Base-by-base conservation (phyloP, 179 eudicot genomes). In the Silene coronaria region DNA sequence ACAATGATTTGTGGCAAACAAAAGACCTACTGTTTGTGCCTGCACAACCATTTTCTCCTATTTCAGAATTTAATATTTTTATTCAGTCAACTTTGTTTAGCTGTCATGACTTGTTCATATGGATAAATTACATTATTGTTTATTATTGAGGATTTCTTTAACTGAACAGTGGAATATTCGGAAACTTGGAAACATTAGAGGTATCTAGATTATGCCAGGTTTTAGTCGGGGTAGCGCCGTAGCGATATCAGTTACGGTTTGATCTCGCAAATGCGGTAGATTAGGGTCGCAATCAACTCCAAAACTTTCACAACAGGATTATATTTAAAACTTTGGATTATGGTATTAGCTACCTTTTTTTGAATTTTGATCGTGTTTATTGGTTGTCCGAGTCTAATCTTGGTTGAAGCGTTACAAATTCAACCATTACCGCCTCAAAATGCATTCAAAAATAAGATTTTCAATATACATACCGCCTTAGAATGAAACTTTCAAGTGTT, bases 41-140 rank as follows among this genome's bases (percentile, higher is more conserved):
- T 61, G 66, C 66, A 13, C 16, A 61, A 26, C 34, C 34, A 23
- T 61, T 9, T 26, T 26, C 30, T 23, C 66, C 30, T 61, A 12
- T 23, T 23, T 13, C 6, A 61, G 30, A 12, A 2, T 61, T 61
- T 61, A 12, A 24, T 59, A 16, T 22, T 59, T 59, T 64, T 13
- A 30, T 64, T 64, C 4, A 30, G 36, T 63, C 42, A 4, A 63
- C 22, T 64, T 28, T 64, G 69, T 64, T 32, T 30, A 45, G 16
- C 24, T 71, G 36, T 30, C 67, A 30, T 66, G 55, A 76, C 34
- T 67, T 53, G 68, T 64, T 64, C 45, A 12, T 66, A 70, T 65
- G 21, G 48, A 51, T 59, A 53, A 21, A 38, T 66, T 5, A n/a
- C 59, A 55, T 55, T 4, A 55, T 6, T 55, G n/a, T n/a, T 55